A percentile compares a stretch with the other conserved stretches of the same genome.
phyloP scores from a whole-genome alignment of 768 basidiomycete species.

The Melanogaster broomeanus region DNA sequence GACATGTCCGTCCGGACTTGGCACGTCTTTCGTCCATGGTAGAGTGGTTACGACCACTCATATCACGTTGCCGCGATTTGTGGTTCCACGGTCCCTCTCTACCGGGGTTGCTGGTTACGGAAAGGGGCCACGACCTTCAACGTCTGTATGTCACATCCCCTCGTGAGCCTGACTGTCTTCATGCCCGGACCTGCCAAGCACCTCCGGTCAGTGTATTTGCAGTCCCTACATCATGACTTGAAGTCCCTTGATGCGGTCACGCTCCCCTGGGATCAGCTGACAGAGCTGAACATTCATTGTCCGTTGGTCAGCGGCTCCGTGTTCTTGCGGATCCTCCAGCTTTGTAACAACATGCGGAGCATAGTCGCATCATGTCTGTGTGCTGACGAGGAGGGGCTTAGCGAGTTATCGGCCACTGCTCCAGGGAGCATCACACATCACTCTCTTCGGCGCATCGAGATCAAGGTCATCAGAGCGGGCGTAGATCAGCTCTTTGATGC shows the following conservation, averaged over 20 bases:
- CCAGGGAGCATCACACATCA: constrained; percentile 18
- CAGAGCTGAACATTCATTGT: constrained; percentile 31
- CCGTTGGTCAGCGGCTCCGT: constrained; percentile 20
- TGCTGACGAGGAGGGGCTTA: constrained; percentile 18
- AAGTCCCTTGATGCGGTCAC: constrained; percentile 23
- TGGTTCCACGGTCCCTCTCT: constrained; percentile 35
- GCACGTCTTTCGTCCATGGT: constrained; percentile 3
- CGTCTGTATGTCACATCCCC: constrained; percentile 22
- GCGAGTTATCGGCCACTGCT: constrained; percentile 3
- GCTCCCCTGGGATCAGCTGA: constrained; percentile 28
- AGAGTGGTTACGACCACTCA: constrained; percentile 24
- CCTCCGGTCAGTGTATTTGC: constrained; percentile 23
- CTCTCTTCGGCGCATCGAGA: constrained; percentile 24
- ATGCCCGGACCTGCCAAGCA: constrained; percentile 14
- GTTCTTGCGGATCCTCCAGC: constrained; percentile 23
- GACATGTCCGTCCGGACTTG: constrained; percentile 7
- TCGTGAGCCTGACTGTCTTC: constrained; percentile 12
- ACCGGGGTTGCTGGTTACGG: constrained; percentile 13
- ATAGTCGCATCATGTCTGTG: constrained; percentile 26
- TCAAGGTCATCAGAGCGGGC: constrained; percentile 30
- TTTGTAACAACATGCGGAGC: constrained; percentile 21
- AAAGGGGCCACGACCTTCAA: constrained; percentile 8
- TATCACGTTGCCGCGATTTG: constrained; percentile 25
- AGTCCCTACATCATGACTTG: constrained; percentile 19
- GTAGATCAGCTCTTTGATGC: constrained; percentile 19